Evolutionary conservation across 208 protist species (phyloP), one percentile per base, ranked within the genome.

Genomic region (Borovskyia barvae): DNA sequence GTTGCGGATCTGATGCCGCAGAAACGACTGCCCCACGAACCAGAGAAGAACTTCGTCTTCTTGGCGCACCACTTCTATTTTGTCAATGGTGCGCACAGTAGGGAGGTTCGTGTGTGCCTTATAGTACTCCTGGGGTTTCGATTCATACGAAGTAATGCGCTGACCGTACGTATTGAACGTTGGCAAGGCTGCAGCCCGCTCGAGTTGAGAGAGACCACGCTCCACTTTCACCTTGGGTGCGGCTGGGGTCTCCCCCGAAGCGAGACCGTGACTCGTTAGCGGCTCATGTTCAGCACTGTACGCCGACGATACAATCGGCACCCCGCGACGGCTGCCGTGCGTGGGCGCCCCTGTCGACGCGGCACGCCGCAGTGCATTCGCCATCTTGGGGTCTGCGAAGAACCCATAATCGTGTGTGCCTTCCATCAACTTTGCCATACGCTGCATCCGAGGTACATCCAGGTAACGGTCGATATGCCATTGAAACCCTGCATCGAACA

Each of bases 391-490:
- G 52, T 95, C 90, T 0, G 82, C 75, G 62, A 95, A 93, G 62
- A 87, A 92, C 26, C 86, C 84, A 55, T 76, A 95, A 45, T 95
- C 90, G 32, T 62, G 67, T 17, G 90, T 95, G 9, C 90, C 90
- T 42, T 87, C 72, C 64, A 95, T 71, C 25, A 54, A 49, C 25
- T 45, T 58, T 1, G 86, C 84, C 54, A 91, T 85, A 11, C 85
- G 82, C 50, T 88, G 72, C 90, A 95, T 95, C 42, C 85, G 74
- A 1, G 76, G 48, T 8, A 90, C 75, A 56, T 95, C 83, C 26
- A 95, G 74, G 41, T 84, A 77, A 43, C 90, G 78, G 56, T 93
- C 86, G 0, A 95, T 85, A 69, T 95, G 90, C 87, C 90, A 95
- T 57, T 93, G 89, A 30, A 88, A 30, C 17, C 85, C 86, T 2